phyloP scores from a whole-genome alignment of 805 yeast genomes.

The Candida sphagnicola region DNA sequence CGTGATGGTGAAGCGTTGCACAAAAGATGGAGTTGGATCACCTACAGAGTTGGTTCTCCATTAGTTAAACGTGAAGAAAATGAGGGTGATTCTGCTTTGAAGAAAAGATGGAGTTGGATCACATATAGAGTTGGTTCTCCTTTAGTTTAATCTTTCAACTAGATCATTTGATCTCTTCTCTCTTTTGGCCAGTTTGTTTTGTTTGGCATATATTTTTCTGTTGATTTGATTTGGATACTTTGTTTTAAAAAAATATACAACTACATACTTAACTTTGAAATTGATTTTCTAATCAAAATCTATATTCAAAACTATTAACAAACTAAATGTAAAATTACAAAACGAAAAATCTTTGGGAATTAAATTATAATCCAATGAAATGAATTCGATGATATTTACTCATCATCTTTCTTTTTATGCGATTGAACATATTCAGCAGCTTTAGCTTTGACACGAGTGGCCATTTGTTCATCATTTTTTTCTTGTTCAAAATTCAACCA shows the following conservation, averaged over 20 bases:
- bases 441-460: constrained; percentile 83
- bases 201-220: no score
- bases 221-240: no score
- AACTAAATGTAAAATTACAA: background rate
- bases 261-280: background rate
- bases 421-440: constrained; percentile 71
- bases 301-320: constrained; percentile 1
- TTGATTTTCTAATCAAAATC: background rate
- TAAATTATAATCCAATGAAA: background rate
- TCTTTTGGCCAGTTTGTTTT: background rate
- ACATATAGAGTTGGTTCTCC: constrained; percentile 4
- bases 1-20: constrained; percentile 1
- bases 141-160: background rate
- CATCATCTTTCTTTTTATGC: background rate
- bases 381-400: background rate
- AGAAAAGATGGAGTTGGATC: constrained; percentile 3
- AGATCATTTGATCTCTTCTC: no score
- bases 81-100: background rate
- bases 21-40: constrained; percentile 3
- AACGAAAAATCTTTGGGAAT: background rate
- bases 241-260: background rate
- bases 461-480: constrained; percentile 60
- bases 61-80: constrained; percentile 2
- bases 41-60: constrained; percentile 3
- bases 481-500: constrained; percentile 83